Conservation (phyloP, 1,284 basidiomycete species). For the Papiliotrema nemorosa region DNA sequence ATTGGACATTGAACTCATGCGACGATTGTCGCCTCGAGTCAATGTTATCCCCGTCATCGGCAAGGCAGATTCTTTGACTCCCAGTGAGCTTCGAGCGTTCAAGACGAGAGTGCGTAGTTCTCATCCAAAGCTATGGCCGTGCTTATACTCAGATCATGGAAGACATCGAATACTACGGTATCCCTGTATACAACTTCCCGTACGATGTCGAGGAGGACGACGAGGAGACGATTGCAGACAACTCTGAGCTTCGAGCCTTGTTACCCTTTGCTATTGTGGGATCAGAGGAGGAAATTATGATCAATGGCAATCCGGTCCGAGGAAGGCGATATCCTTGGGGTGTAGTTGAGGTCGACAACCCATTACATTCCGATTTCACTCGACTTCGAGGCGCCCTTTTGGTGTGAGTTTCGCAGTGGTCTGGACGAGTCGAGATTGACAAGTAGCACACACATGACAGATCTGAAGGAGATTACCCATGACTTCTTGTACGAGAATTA, state of each 20-base stretch:
- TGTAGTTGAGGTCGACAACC: conserved; percentile 97
- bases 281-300: conserved; percentile 92
- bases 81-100: conserved; percentile 85
- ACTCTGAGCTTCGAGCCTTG: conserved; percentile 83
- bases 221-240: conserved; percentile 97
- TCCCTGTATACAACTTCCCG: conserved; percentile 99
- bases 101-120: conserved; percentile 84
- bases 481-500: conserved; percentile 87
- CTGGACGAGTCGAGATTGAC: neutral
- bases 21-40: conserved; percentile 89
- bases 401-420: conserved; percentile 56
- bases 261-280: conserved; percentile 97
- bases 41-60: conserved; percentile 99
- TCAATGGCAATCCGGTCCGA: conserved; percentile 85
- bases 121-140: no score
- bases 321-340: conserved; percentile 97
- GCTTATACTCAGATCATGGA: conserved; percentile 77
- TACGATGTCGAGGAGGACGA: conserved; percentile 99
- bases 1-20: conserved; percentile 99
- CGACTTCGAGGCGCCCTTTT: conserved; percentile 85
- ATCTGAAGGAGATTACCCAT: conserved; percentile 88
- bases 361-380: conserved; percentile 96
- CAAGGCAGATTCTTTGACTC: conserved; percentile 93
- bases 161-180: conserved; percentile 97
- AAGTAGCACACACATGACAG: conserved; percentile 82